phyloP scores from a whole-genome alignment of 345 rosid genomes.

The Eucalyptus lansdowneana region DNA sequence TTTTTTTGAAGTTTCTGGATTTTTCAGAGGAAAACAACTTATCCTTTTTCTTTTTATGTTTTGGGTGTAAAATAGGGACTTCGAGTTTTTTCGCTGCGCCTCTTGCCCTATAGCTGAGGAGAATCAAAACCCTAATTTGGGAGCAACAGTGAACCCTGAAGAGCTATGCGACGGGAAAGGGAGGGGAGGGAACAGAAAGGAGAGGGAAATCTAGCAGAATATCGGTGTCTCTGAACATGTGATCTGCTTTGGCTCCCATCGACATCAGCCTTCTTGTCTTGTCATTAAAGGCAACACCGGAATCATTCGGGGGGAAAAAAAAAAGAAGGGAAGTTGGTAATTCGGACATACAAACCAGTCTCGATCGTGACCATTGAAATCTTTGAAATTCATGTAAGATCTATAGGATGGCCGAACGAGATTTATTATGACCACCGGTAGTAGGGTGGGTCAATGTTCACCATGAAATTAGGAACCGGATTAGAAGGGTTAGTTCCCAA shows the following conservation, averaged over 20 bases:
- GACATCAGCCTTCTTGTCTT: not conserved
- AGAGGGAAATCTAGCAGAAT: not conserved
- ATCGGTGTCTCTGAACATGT: not conserved
- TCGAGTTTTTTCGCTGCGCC: not conserved
- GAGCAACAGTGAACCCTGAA: not conserved
- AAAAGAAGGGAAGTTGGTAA: not conserved
- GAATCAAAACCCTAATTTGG: not conserved
- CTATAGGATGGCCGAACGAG: not conserved
- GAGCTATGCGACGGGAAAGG: not conserved
- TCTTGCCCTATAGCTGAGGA: not conserved
- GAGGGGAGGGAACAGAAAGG: not conserved
- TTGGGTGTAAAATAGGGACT: not conserved
- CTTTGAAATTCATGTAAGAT: not conserved
- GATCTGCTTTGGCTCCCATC: not conserved
- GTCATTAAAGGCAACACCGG: not conserved
- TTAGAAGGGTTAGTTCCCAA: rapidly evolving
- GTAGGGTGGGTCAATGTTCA: rapidly evolving
- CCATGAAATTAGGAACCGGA: rapidly evolving
- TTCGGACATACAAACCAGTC: not conserved
- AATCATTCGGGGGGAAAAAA: not conserved
- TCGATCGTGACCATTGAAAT: not conserved
- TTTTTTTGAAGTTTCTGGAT: not conserved
- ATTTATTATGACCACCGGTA: not conserved
- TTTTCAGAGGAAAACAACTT: not conserved
- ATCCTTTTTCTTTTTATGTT: not conserved